These are phyloP conservation scores for Stagonosporopsis cucurbitacearum DNA, from an alignment of 2,329 filamentous ascomycete genomes.

Conservation along the genomic window DNA sequence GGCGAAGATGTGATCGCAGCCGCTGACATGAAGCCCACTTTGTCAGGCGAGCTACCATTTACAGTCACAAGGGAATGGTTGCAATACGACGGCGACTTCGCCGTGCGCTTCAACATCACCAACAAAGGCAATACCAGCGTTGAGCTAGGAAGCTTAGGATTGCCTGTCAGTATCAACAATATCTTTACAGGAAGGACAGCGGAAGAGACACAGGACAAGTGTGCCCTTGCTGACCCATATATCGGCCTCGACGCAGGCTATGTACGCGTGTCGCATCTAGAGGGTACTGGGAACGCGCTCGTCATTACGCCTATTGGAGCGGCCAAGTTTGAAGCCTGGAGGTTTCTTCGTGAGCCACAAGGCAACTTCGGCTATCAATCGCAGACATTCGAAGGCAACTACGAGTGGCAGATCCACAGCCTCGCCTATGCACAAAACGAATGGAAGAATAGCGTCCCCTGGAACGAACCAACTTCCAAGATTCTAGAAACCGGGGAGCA, in stretches of 20 bases:
- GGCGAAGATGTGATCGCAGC: slow-evolving; percentile 44
- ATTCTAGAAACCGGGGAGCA: slow-evolving; percentile 55
- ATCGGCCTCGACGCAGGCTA: slow-evolving; percentile 67
- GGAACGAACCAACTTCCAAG: slow-evolving; percentile 62
- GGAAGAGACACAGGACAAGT: slow-evolving; percentile 57
- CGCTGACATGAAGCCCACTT: slow-evolving; percentile 52
- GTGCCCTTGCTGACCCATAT: slow-evolving; percentile 65
- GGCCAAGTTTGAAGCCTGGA: slow-evolving; percentile 62
- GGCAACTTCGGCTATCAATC: slow-evolving; percentile 47
- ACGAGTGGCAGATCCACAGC: slow-evolving; percentile 65
- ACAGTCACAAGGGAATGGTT: slow-evolving; percentile 62
- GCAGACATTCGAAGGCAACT: slow-evolving; percentile 66
- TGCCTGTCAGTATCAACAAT: slow-evolving; percentile 68
- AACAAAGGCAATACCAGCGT: slow-evolving; percentile 53
- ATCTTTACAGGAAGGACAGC: slow-evolving; percentile 63
- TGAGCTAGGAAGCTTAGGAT: slow-evolving; percentile 64
- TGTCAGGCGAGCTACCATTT: slow-evolving; percentile 49
- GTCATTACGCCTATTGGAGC: slow-evolving; percentile 62
- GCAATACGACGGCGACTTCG: slow-evolving; percentile 57
- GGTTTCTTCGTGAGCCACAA: slow-evolving; percentile 57
- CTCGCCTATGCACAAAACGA: slow-evolving; percentile 64
- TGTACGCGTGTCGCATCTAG: slow-evolving; percentile 60
- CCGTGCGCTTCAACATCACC: slow-evolving; percentile 59
- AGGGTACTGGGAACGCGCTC: slow-evolving; percentile 60
- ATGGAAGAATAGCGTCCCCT: slow-evolving; percentile 59